These are phyloP conservation scores for Boehmeria nivea DNA, from an alignment of 306 rosid species.

Conservation along the genomic window DNA sequence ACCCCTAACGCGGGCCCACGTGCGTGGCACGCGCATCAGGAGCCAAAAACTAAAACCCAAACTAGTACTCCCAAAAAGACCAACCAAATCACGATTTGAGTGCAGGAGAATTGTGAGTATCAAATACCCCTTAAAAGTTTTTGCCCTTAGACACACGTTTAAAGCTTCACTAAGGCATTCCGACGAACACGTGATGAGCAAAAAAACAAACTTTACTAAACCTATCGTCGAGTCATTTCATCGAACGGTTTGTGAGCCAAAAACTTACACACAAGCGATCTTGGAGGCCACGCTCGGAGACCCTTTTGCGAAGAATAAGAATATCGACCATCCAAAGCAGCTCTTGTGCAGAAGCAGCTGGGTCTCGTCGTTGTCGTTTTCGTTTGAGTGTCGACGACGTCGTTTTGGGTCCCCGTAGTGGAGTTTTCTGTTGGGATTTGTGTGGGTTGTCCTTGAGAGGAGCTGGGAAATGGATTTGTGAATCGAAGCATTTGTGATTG, in stretches of 20 bases:
- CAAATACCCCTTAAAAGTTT: too few relatives aligned
- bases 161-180: neutral
- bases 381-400: constrained; percentile 3
- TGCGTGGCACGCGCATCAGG: too few relatives aligned
- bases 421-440: neutral
- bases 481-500: too few relatives aligned
- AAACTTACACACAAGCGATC: constrained; percentile 43
- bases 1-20: too few relatives aligned
- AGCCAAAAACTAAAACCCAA: too few relatives aligned
- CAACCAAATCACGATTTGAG: too few relatives aligned
- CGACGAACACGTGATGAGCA: neutral
- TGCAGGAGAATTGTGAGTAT: too few relatives aligned
- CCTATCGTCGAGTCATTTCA: constrained; percentile 29
- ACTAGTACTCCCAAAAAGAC: too few relatives aligned
- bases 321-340: constrained; percentile 63
- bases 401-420: neutral
- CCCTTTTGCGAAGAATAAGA: constrained; percentile 66
- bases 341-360: constrained; percentile 46
- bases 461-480: neutral
- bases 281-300: constrained; percentile 18
- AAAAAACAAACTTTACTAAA: neutral
- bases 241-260: constrained; percentile 24
- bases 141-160: neutral
- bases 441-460: neutral
- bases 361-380: constrained; percentile 9